Evolutionary conservation across 2,329 filamentous ascomycete species (phyloP), one percentile per base, ranked within the genome.

Genomic region (Pyricularia pennisetigena): DNA sequence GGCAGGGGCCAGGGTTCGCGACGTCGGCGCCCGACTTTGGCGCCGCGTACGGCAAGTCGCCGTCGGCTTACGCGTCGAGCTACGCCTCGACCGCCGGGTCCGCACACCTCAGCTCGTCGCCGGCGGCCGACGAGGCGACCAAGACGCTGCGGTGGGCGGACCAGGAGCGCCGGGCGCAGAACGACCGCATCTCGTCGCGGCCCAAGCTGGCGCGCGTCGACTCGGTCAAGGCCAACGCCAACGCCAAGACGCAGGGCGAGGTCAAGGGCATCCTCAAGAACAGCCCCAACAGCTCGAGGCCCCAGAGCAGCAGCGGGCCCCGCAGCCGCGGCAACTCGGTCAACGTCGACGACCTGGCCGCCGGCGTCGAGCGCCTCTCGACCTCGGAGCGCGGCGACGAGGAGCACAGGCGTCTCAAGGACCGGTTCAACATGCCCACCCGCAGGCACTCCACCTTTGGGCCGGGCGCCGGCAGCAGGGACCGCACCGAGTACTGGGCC

Each of bases 211-310:
- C 65, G 35, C 73, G 71, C 23, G 32, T 67, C 32, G 54, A 68
- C 63, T 59, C 70, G 14, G 54, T 67, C 64, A 68, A 66, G 64
- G 64, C n/a, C 64, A 68, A 49, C 67, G 12, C 35, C 41, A 28
- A 7, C 59, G 26, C 59, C 1, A 69, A 67, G 24, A 69, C 70
- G 65, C 70, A 72, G 24, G 67, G 69, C 29, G 71, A 73, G 67
- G 70, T 74, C 32, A 77, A 76, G 72, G 72, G 74, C 5, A 77
- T 77, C 62, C 71, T 78, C 10, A 78, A 78, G 73, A 74, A 72
- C 30, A 62, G 57, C 59, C 28, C 62, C 67, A 23, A 9, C 35
- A 62, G 16, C 30, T 57, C 32, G 7, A 65, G 68, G 14, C 63
- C 68, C 3, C 64, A 68, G 32, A 65, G 26, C 63, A 32, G 26